These are phyloP conservation scores for Monosporascus sp. DNA, from an alignment of 2,329 filamentous ascomycete species.

Conservation along the genomic window DNA sequence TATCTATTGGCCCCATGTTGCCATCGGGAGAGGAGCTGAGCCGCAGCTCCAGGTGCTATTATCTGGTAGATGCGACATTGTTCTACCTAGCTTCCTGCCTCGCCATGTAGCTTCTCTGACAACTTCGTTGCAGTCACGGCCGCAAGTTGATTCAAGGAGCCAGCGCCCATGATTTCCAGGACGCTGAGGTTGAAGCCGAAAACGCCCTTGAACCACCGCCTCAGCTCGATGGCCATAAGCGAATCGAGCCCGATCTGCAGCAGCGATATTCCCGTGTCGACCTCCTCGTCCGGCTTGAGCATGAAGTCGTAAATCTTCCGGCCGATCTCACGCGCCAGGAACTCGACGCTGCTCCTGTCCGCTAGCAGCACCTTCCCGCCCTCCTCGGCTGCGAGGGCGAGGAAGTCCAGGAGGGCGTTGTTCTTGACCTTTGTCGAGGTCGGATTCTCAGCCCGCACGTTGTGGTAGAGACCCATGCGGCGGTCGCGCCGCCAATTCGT, in stretches of 20 bases:
- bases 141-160: constrained; percentile 10
- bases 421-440: constrained; percentile 6
- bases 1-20: no score
- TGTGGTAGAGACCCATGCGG: constrained; percentile 24
- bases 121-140: constrained; percentile 9
- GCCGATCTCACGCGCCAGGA: constrained; percentile 17
- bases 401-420: constrained; percentile 17
- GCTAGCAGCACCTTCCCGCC: constrained; percentile 3
- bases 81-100: not conserved
- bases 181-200: constrained; percentile 19
- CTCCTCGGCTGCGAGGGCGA: constrained; percentile 6
- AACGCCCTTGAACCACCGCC: constrained; percentile 23
- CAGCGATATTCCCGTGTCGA: constrained; percentile 13
- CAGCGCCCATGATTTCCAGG: constrained; percentile 14
- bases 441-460: constrained; percentile 7
- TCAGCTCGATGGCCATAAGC: constrained; percentile 26
- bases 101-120: constrained; percentile 10
- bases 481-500: constrained; percentile 23
- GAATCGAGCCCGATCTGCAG: constrained; percentile 25
- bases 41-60: not conserved
- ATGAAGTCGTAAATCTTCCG: constrained; percentile 17
- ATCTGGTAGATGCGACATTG: not conserved
- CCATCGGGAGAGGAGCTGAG: no score
- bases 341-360: constrained; percentile 8
- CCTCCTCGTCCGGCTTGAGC: constrained; percentile 13